phyloP scores from a whole-genome alignment of 169 alveolate genomes.

The Plasmodium falciparum region DNA sequence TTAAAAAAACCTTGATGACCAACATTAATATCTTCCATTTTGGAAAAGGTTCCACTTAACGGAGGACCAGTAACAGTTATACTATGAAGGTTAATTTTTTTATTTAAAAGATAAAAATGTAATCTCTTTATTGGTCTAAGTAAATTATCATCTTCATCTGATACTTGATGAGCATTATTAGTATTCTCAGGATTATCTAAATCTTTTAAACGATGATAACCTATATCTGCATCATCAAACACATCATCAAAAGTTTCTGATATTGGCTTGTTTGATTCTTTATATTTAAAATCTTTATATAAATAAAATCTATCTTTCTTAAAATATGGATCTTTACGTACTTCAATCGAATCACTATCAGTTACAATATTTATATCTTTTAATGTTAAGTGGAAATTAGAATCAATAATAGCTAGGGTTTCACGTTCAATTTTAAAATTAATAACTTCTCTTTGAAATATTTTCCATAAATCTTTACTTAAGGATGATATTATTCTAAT shows the following conservation, averaged over 20 bases:
- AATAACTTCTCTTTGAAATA: neutral
- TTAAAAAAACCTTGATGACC: slow-evolving; percentile 53
- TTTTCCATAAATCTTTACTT: slow-evolving; percentile 34
- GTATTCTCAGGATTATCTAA: neutral
- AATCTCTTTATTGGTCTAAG: slow-evolving; percentile 29
- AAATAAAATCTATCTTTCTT: slow-evolving; percentile 16
- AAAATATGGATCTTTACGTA: slow-evolving; percentile 51
- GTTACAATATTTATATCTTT: slow-evolving; percentile 33
- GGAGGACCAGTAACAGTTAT: slow-evolving; percentile 54
- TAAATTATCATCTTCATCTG: neutral
- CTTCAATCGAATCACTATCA: slow-evolving; percentile 29
- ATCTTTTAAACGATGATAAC: slow-evolving; percentile 6
- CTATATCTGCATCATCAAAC: slow-evolving; percentile 29
- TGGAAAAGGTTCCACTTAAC: slow-evolving; percentile 24
- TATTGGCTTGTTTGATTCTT: neutral
- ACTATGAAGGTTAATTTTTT: slow-evolving; percentile 31
- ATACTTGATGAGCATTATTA: neutral
- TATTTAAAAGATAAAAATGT: slow-evolving; percentile 48
- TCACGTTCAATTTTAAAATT: slow-evolving; percentile 19
- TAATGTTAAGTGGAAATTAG: slow-evolving; percentile 49
- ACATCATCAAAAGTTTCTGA: slow-evolving; percentile 44
- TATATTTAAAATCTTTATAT: slow-evolving; percentile 17
- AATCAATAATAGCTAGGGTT: slow-evolving; percentile 28
- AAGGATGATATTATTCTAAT: slow-evolving; percentile 32
- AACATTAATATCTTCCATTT: slow-evolving; percentile 57